phyloP scores from a whole-genome alignment of 805 yeast genomes.

The Candida tallmaniae region DNA sequence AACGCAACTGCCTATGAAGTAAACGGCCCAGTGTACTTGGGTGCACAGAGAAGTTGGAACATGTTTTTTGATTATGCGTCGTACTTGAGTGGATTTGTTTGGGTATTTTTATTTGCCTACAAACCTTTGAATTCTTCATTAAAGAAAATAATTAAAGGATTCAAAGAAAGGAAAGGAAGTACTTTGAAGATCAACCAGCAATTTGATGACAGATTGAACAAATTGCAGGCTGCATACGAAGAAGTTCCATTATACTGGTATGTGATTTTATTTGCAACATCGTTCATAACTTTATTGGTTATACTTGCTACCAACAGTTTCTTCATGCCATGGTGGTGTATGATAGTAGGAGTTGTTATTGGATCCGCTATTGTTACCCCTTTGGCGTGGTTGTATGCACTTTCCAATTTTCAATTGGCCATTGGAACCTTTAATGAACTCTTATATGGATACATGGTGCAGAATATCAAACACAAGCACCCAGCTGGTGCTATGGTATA shows the following conservation, averaged over 20 bases:
- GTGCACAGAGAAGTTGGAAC: slow-evolving; percentile 47
- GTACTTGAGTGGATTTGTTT: slow-evolving; percentile 42
- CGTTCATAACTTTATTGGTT: slow-evolving; percentile 30
- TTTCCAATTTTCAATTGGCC: slow-evolving; percentile 48
- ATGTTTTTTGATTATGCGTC: slow-evolving; percentile 53
- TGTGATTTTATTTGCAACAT: slow-evolving; percentile 26
- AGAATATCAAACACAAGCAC: slow-evolving; percentile 24
- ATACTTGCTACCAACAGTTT: slow-evolving; percentile 29
- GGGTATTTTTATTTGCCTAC: slow-evolving; percentile 40
- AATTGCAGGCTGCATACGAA: slow-evolving; percentile 31
- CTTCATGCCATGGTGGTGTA: slow-evolving; percentile 42
- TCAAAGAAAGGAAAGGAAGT: slow-evolving; percentile 9
- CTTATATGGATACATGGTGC: slow-evolving; percentile 43
- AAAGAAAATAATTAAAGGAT: slow-evolving; percentile 1
- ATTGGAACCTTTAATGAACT: slow-evolving; percentile 50
- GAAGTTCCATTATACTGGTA: slow-evolving; percentile 46
- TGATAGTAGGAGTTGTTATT: slow-evolving; percentile 38
- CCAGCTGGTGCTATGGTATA: slow-evolving; percentile 48
- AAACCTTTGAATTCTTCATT: slow-evolving; percentile 18
- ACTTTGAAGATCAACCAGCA: slow-evolving; percentile 13
- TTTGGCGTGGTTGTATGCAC: slow-evolving; percentile 46
- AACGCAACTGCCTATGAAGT: slow-evolving; percentile 42
- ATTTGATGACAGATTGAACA: slow-evolving; percentile 41
- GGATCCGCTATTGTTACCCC: slow-evolving; percentile 47
- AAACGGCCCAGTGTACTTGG: slow-evolving; percentile 44